phyloP scores from a whole-genome alignment of 495 filamentous ascomycete genomes.

The Xanthoparmelia taractica region DNA sequence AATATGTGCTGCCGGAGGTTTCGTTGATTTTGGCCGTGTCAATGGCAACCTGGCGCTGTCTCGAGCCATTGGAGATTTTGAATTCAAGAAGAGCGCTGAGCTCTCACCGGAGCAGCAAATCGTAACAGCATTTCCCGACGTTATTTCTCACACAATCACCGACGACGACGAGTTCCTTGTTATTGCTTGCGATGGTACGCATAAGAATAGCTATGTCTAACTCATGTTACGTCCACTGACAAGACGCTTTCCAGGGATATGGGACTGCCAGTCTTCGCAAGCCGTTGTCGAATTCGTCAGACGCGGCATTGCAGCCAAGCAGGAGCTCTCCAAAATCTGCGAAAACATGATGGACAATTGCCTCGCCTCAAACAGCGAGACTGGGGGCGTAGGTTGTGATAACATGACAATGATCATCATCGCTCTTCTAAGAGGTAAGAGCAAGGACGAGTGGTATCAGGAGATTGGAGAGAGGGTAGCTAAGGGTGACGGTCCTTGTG shows the following conservation, averaged over 20 bases:
- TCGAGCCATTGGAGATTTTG: constrained; percentile 95
- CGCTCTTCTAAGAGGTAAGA: constrained; percentile 80
- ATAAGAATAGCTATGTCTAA: background rate
- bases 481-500: constrained; percentile 95
- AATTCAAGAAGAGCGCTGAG: constrained; percentile 99
- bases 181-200: constrained; percentile 90
- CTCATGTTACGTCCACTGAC: background rate
- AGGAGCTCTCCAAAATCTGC: constrained; percentile 84
- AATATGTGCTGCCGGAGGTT: constrained; percentile 91
- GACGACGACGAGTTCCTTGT: constrained; percentile 97
- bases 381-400: constrained; percentile 94
- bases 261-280: constrained; percentile 98
- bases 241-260: constrained; percentile 63
- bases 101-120: constrained; percentile 95
- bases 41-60: constrained; percentile 98
- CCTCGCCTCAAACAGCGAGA: constrained; percentile 92
- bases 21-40: constrained; percentile 94
- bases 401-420: constrained; percentile 98
- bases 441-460: constrained; percentile 96
- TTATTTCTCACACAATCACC: constrained; percentile 77
- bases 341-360: constrained; percentile 99
- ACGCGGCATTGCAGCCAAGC: constrained; percentile 89
- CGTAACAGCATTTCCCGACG: constrained; percentile 92
- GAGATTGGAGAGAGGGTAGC: constrained; percentile 89
- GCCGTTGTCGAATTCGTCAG: constrained; percentile 94